Evolutionary conservation across 2,329 filamentous ascomycete genomes (phyloP).

Genomic region (Sclerotinia nivalis): DNA sequence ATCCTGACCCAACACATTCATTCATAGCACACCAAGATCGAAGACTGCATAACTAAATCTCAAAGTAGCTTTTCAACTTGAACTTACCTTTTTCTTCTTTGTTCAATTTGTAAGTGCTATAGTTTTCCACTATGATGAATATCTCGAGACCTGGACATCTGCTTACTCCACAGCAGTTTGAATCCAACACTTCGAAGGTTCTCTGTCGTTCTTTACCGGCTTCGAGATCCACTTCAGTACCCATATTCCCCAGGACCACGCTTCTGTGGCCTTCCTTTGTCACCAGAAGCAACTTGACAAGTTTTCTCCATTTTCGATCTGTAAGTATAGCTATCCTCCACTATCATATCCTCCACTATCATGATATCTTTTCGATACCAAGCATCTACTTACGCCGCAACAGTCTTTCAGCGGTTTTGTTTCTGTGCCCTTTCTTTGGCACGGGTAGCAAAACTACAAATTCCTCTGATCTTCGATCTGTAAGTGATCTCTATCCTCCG

Average conservation of each 20-base stretch:
- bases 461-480: not conserved
- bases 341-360: not conserved
- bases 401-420: not conserved
- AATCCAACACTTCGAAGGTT: not conserved
- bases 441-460: not conserved
- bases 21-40: not conserved
- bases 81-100: not conserved
- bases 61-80: not conserved
- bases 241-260: not conserved
- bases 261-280: not conserved
- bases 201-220: not conserved
- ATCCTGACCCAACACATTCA: not conserved
- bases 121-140: not conserved
- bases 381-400: not conserved
- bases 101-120: not conserved
- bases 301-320: not conserved
- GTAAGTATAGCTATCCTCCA: not conserved
- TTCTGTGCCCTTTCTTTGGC: not conserved
- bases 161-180: not conserved
- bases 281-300: not conserved
- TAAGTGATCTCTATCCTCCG: not conserved
- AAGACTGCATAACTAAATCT: not conserved
- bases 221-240: not conserved
- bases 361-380: not conserved
- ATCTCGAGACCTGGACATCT: not conserved